Conservation (phyloP, 176 grass and related monocot species). For the Oryza meridionalis region DNA sequence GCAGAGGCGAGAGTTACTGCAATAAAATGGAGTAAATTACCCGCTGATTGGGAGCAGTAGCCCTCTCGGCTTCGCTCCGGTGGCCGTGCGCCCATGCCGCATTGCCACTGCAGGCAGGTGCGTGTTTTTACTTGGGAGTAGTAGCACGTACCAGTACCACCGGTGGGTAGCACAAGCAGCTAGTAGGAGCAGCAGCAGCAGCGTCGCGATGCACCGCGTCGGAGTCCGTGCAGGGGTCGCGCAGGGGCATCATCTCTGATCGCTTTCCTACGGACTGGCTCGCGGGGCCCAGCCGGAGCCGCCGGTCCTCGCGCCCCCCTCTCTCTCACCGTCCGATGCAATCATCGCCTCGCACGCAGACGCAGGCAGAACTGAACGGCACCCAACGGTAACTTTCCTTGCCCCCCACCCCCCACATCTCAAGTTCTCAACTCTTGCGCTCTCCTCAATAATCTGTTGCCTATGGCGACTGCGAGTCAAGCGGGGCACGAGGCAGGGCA, state of each 20-base stretch:
- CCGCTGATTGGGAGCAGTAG: not conserved
- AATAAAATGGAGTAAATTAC: constrained; percentile 20
- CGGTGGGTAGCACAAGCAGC: not conserved
- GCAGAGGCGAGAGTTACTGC: not conserved
- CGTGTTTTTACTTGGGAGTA: not conserved
- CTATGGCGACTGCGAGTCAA: constrained; percentile 17
- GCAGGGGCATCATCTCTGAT: constrained; percentile 1
- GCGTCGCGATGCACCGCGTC: not conserved
- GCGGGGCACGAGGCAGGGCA: constrained; percentile 27
- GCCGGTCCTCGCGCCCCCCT: not conserved
- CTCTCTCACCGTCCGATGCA: not conserved
- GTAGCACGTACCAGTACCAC: no score
- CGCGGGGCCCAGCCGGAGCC: not conserved
- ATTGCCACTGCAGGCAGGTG: not conserved
- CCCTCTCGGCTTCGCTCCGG: not conserved
- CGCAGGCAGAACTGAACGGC: not conserved
- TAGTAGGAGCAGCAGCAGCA: not conserved
- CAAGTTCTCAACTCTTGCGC: no score
- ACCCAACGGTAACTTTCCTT: constrained; percentile 58
- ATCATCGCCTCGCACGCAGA: not conserved
- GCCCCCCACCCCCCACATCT: not conserved
- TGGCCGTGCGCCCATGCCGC: not conserved
- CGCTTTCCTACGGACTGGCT: constrained; percentile 29
- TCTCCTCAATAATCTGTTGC: constrained; percentile 13
- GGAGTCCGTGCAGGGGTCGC: not conserved